These are phyloP conservation scores for Botrytis fragariae DNA, from an alignment of 2,329 filamentous ascomycete species.

Conservation along the genomic window DNA sequence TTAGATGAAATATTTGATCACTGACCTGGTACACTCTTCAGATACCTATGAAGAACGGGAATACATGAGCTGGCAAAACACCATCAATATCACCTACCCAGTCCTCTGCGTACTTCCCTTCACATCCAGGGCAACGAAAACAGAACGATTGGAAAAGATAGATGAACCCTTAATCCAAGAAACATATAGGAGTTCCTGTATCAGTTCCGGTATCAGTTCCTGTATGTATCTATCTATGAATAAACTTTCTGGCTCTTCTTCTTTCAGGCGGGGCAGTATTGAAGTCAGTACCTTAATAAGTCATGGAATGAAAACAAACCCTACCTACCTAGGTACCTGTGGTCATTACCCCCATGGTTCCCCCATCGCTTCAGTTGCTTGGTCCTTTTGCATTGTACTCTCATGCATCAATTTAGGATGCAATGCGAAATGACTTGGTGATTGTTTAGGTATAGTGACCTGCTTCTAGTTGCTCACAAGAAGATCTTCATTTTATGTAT, in stretches of 20 bases:
- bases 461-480: not conserved
- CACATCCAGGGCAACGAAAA: not conserved
- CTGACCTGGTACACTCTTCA: not conserved
- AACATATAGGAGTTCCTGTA: not conserved
- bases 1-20: slow-evolving; percentile 2
- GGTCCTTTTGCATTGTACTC: slow-evolving; percentile 5
- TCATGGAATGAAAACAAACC: not conserved
- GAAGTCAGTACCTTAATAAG: not conserved
- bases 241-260: not conserved
- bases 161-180: not conserved
- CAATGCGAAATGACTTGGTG: not conserved
- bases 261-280: not conserved
- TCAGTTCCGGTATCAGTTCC: not conserved
- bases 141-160: not conserved
- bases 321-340: not conserved
- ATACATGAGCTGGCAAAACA: slow-evolving; percentile 12
- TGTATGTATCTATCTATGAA: not conserved
- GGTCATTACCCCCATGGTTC: not conserved
- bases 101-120: not conserved
- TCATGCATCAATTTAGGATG: slow-evolving; percentile 11
- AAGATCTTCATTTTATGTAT: not conserved
- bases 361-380: not conserved
- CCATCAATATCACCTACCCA: not conserved
- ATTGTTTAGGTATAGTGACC: not conserved
- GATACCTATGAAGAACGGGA: not conserved